Percentiles rank a stretch among this genome's conserved stretches.
phyloP scores from a whole-genome alignment of 176 grass and related monocot species.

The Ananas comosus region DNA sequence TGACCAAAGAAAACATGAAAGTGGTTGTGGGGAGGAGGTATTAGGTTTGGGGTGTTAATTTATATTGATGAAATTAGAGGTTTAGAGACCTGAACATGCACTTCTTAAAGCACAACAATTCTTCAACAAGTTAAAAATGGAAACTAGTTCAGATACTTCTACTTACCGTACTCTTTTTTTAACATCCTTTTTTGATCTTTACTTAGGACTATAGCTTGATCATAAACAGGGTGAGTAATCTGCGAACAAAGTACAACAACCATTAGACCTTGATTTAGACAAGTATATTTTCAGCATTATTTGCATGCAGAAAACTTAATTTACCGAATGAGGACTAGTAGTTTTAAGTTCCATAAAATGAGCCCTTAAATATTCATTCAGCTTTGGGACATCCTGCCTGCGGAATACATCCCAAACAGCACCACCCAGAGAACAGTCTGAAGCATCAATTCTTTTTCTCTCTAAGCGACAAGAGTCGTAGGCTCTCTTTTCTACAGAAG shows the following conservation, averaged over 20 bases:
- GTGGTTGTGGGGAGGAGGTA: no score
- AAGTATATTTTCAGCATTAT: not conserved
- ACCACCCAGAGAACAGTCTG: conserved; percentile 32
- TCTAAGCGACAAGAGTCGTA: conserved; percentile 16
- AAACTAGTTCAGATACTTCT: not conserved
- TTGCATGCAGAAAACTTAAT: not conserved
- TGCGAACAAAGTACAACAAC: conserved; percentile 32
- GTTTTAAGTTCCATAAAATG: conserved; percentile 43
- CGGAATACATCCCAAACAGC: conserved; percentile 88
- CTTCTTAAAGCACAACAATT: not conserved
- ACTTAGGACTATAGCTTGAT: conserved; percentile 61
- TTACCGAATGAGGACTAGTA: conserved; percentile 53
- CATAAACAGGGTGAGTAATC: conserved; percentile 59
- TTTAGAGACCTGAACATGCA: not conserved
- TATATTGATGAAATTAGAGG: not conserved
- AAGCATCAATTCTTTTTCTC: conserved; percentile 26
- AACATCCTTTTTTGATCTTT: conserved; percentile 59
- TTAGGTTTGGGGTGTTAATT: not conserved
- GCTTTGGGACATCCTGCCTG: conserved; percentile 75
- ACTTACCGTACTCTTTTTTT: conserved; percentile 80
- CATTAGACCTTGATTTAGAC: conserved; percentile 4
- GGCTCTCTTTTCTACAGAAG: conserved; percentile 6
- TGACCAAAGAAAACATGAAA: conserved; percentile 13
- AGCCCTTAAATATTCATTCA: conserved; percentile 76
- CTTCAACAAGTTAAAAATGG: conserved; percentile 15